A percentile compares a stretch with the other conserved stretches of the same genome.
Conservation (phyloP, 2,329 filamentous ascomycete genomes). For the Colletotrichum melonis region DNA sequence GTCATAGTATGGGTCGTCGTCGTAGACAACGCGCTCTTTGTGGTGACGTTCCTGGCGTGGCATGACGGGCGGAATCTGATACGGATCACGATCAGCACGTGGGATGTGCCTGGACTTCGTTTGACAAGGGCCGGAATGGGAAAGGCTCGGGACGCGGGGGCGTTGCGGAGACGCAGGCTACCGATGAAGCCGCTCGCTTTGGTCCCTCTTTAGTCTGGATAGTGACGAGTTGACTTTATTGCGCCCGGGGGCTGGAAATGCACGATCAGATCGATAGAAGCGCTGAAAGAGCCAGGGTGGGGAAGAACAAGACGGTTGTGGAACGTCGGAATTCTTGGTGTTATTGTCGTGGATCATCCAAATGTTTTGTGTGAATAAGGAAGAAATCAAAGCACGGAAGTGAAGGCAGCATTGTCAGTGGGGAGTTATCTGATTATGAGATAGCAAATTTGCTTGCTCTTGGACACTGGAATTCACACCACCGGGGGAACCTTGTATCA, state of each 20-base stretch:
- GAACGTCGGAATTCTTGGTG: not conserved
- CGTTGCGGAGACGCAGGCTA: not conserved
- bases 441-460: not conserved
- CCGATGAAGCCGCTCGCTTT: not conserved
- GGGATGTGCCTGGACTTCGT: not conserved
- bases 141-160: not conserved
- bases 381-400: not conserved
- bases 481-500: not conserved
- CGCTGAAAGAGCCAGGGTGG: not conserved
- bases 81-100: not conserved
- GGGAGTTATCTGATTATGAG: slow-evolving; percentile 9
- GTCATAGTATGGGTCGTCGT: slow-evolving; percentile 29
- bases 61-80: slow-evolving; percentile 1
- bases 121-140: slow-evolving; percentile 1
- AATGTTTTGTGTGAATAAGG: not conserved
- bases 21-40: slow-evolving; percentile 7
- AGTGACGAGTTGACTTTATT: slow-evolving; percentile 11
- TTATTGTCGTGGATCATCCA: not conserved
- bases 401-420: not conserved
- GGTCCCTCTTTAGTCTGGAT: not conserved
- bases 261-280: not conserved
- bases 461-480: not conserved
- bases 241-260: not conserved
- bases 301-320: not conserved
- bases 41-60: slow-evolving; percentile 23